A percentile compares a stretch with the other conserved stretches of the same genome.
These are phyloP conservation scores for Aquilaria sinensis DNA, from an alignment of 345 rosid species.

Conservation along the genomic window DNA sequence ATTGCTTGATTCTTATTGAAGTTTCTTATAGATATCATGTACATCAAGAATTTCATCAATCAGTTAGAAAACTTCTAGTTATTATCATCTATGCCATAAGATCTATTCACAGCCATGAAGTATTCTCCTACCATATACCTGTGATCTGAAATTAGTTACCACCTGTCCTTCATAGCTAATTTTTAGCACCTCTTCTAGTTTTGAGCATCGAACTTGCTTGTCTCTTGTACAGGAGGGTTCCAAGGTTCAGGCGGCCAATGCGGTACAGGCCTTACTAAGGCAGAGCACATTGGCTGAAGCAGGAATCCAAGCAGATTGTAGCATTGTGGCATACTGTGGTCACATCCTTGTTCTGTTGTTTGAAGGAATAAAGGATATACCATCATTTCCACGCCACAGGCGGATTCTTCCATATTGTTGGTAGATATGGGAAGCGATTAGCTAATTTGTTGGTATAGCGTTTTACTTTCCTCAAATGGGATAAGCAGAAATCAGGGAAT, in stretches of 20 bases:
- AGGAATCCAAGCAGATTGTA: constrained; percentile 7
- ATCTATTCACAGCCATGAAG: too few species aligned
- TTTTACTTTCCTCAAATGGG: constrained; percentile 8
- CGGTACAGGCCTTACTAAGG: constrained; percentile 85
- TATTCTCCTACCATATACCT: too few species aligned
- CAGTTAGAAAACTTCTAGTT: too few species aligned
- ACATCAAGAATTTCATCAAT: too few species aligned
- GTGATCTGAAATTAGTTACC: too few species aligned
- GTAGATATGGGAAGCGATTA: constrained; percentile 16
- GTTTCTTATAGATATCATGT: too few species aligned
- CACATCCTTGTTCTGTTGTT: constrained; percentile 6
- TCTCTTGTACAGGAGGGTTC: constrained; percentile 70
- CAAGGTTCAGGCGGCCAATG: constrained; percentile 89
- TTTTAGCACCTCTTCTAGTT: neutral
- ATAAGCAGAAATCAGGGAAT: constrained; percentile 12
- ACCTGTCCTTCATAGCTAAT: too few species aligned
- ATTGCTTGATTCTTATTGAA: too few species aligned
- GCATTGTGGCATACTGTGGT: constrained; percentile 7
- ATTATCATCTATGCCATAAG: too few species aligned
- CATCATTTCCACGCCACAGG: constrained; percentile 18
- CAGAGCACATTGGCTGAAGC: constrained; percentile 1
- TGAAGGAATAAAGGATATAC: constrained; percentile 11
- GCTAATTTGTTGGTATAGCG: constrained; percentile 8
- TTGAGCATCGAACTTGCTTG: neutral
- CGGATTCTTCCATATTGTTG: constrained; percentile 16